Conservation (phyloP, 306 rosid genomes). For the Datisca glomerata region DNA sequence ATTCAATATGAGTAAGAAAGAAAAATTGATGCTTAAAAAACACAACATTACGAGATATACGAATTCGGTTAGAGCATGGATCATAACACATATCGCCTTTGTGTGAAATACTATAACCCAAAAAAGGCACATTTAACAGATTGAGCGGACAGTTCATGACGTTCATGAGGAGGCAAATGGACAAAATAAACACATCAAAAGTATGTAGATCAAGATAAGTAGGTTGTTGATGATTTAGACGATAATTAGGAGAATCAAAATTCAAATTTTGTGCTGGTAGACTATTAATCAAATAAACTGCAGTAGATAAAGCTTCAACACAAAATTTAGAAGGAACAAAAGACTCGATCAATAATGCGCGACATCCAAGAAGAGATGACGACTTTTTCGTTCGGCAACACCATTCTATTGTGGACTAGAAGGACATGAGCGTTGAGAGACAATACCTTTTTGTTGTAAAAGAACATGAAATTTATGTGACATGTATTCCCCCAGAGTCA, state of each 20-base stretch:
- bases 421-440: conserved; percentile 4
- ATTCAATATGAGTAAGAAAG: neutral
- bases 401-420: neutral
- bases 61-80: neutral
- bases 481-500: neutral
- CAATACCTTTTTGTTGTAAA: neutral
- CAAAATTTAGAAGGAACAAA: neutral
- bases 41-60: conserved; percentile 3
- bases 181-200: neutral
- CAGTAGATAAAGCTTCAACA: neutral
- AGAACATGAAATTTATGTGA: neutral
- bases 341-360: neutral
- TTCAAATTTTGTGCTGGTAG: neutral
- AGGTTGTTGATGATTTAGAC: neutral
- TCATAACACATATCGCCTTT: neutral
- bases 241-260: neutral
- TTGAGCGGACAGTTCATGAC: neutral
- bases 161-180: conserved; percentile 2
- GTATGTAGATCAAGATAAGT: neutral
- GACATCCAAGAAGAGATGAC: neutral
- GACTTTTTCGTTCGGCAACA: neutral
- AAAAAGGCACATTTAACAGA: neutral
- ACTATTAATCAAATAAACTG: neutral
- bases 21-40: neutral
- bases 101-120: neutral